phyloP scores from a whole-genome alignment of 495 filamentous ascomycete species.

The Daldinia concentrica region DNA sequence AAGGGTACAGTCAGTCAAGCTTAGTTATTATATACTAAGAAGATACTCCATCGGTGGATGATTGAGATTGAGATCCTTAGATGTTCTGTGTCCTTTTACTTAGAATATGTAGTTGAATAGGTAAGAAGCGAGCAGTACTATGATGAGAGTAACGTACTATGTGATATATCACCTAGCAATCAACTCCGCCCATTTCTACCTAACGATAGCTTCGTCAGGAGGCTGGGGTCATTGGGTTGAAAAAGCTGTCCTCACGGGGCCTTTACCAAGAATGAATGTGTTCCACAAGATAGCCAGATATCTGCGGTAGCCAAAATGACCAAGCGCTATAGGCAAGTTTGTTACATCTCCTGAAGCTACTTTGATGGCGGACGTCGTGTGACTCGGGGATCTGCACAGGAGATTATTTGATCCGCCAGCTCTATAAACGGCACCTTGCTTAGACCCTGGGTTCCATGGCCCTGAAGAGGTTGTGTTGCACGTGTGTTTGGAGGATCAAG shows the following conservation, averaged over 20 bases:
- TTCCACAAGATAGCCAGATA: slow-evolving; percentile 24
- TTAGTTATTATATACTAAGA: background rate
- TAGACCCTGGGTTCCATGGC: slow-evolving; percentile 18
- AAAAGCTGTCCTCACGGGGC: background rate
- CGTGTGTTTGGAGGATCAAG: slow-evolving; percentile 31
- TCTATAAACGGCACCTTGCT: slow-evolving; percentile 32
- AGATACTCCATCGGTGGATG: background rate
- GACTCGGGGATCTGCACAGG: slow-evolving; percentile 43
- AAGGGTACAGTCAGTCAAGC: slow-evolving; percentile 25
- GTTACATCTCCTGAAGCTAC: slow-evolving; percentile 28
- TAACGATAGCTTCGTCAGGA: background rate
- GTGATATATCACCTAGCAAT: background rate
- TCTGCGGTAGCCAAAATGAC: slow-evolving; percentile 7
- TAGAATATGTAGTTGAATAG: background rate
- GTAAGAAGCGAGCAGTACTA: background rate
- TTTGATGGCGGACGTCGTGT: slow-evolving; percentile 32
- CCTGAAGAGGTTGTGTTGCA: slow-evolving; percentile 37
- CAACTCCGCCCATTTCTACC: background rate
- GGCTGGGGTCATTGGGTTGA: slow-evolving; percentile 5
- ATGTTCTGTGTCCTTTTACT: background rate
- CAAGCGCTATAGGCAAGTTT: slow-evolving; percentile 20
- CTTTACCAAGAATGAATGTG: slow-evolving; percentile 9
- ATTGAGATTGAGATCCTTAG: background rate
- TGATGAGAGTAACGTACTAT: background rate
- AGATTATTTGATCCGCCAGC: slow-evolving; percentile 38